phyloP scores from a whole-genome alignment of 345 rosid genomes.

The Kernera saxatilis region DNA sequence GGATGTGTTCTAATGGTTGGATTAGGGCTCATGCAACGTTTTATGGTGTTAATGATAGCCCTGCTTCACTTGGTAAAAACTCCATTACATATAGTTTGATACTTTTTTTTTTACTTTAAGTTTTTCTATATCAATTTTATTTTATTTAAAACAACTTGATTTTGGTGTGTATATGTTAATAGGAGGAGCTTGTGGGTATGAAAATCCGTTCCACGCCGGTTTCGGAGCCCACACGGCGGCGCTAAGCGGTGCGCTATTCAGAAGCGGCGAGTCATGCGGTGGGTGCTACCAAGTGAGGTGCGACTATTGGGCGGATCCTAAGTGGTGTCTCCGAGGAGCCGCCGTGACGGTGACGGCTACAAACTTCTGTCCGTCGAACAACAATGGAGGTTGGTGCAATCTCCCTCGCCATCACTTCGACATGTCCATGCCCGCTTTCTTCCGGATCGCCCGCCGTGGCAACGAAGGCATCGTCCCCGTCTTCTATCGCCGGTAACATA shows the following conservation, averaged over 20 bases:
- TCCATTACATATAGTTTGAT: neutral
- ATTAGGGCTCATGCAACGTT: constrained; percentile 62
- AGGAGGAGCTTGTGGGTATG: constrained; percentile 94
- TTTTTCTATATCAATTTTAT: neutral
- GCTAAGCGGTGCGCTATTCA: constrained; percentile 55
- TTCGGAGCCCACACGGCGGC: constrained; percentile 76
- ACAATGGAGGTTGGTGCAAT: constrained; percentile 80
- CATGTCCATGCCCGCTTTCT: constrained; percentile 72
- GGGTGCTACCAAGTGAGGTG: constrained; percentile 69
- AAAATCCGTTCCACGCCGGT: constrained; percentile 68
- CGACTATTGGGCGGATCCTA: constrained; percentile 53
- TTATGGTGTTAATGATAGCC: constrained; percentile 71
- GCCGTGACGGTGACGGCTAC: constrained; percentile 66
- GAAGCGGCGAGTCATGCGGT: constrained; percentile 68
- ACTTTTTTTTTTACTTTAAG: neutral
- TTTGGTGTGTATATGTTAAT: neutral
- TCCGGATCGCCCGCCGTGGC: constrained; percentile 60
- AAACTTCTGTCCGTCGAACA: constrained; percentile 76
- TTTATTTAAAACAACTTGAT: neutral
- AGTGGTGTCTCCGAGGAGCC: constrained; percentile 64
- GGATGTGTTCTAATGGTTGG: constrained; percentile 43
- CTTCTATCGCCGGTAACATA: constrained; percentile 50
- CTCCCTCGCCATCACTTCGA: constrained; percentile 77
- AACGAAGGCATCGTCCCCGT: constrained; percentile 77
- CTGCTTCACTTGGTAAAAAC: constrained; percentile 59